These are phyloP conservation scores for Suhomyces yuchorum DNA, from an alignment of 1,139 yeast genomes.

Conservation along the genomic window DNA sequence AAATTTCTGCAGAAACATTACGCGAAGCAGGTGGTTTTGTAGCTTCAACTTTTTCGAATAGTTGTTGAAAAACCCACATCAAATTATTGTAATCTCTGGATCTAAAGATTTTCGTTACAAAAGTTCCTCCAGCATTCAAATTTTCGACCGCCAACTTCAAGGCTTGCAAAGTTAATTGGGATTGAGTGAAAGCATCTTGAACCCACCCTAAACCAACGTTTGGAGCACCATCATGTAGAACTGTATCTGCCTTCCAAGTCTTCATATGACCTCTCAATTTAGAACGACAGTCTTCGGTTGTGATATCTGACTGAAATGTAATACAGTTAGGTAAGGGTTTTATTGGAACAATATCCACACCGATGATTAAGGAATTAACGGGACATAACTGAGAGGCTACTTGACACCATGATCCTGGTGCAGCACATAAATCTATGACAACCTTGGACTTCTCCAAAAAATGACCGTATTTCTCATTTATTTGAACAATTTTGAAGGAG, in stretches of 20 bases:
- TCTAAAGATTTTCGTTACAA: slow-evolving; percentile 94
- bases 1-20: slow-evolving; percentile 98
- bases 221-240: slow-evolving; percentile 99
- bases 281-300: slow-evolving; percentile 96
- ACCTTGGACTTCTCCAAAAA: slow-evolving; percentile 95
- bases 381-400: slow-evolving; percentile 95
- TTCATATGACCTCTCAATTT: slow-evolving; percentile 93
- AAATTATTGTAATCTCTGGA: slow-evolving; percentile 96
- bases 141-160: slow-evolving; percentile 94
- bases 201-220: slow-evolving; percentile 99
- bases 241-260: slow-evolving; percentile 99
- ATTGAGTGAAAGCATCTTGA: slow-evolving; percentile 98
- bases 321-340: slow-evolving; percentile 92
- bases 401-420: slow-evolving; percentile 99
- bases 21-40: slow-evolving; percentile 99
- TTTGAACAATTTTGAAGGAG: slow-evolving; percentile 91
- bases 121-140: slow-evolving; percentile 89
- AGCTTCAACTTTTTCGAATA: slow-evolving; percentile 95
- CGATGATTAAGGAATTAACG: slow-evolving; percentile 86
- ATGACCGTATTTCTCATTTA: slow-evolving; percentile 95
- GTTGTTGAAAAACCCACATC: slow-evolving; percentile 95
- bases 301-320: slow-evolving; percentile 94
- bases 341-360: slow-evolving; percentile 97
- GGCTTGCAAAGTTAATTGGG: slow-evolving; percentile 92
- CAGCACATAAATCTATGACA: slow-evolving; percentile 97